These are phyloP conservation scores for Purpureocillium lavendulum DNA, from an alignment of 2,329 filamentous ascomycete species.

Conservation along the genomic window DNA sequence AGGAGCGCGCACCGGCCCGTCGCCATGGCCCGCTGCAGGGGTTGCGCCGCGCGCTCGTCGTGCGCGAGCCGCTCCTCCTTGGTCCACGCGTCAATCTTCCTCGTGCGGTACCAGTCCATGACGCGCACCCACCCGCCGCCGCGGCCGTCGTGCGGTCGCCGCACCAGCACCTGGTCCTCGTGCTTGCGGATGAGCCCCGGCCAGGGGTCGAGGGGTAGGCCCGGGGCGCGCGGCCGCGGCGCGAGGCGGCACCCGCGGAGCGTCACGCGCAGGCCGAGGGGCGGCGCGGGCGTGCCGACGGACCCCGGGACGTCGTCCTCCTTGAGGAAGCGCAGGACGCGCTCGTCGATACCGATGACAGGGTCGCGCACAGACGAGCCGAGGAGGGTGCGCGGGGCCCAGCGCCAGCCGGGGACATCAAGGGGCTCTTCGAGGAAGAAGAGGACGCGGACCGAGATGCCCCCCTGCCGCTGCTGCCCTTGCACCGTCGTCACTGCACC, in stretches of 20 bases:
- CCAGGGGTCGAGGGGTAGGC: constrained; percentile 11
- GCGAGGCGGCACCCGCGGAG: constrained; percentile 8
- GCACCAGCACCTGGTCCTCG: constrained; percentile 10
- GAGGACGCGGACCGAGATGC: constrained; percentile 12
- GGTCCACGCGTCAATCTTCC: constrained; percentile 11
- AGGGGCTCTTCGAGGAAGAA: constrained; percentile 15
- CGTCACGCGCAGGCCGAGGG: constrained; percentile 8
- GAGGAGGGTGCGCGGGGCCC: constrained; percentile 16
- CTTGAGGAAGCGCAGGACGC: constrained; percentile 7
- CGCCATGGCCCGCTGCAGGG: constrained; percentile 10
- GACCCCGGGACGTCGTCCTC: neutral
- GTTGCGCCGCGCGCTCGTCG: constrained; percentile 5
- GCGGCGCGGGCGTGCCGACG: constrained; percentile 9
- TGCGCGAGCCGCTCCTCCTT: constrained; percentile 6
- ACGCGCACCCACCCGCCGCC: constrained; percentile 8
- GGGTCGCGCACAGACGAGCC: constrained; percentile 9
- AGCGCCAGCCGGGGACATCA: constrained; percentile 14
- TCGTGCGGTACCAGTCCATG: constrained; percentile 11
- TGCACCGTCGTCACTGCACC: too few relatives aligned
- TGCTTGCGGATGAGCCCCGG: constrained; percentile 5
- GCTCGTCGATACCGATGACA: constrained; percentile 9
- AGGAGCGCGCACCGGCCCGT: constrained; percentile 8
- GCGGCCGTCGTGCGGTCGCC: constrained; percentile 2
- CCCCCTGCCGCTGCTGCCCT: constrained; percentile 2
- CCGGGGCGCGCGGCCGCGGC: neutral